Percentiles rank a stretch among this genome's conserved stretches.
These are phyloP conservation scores for Gentiana dahurica DNA, from an alignment of 257 asterid species.

Conservation along the genomic window DNA sequence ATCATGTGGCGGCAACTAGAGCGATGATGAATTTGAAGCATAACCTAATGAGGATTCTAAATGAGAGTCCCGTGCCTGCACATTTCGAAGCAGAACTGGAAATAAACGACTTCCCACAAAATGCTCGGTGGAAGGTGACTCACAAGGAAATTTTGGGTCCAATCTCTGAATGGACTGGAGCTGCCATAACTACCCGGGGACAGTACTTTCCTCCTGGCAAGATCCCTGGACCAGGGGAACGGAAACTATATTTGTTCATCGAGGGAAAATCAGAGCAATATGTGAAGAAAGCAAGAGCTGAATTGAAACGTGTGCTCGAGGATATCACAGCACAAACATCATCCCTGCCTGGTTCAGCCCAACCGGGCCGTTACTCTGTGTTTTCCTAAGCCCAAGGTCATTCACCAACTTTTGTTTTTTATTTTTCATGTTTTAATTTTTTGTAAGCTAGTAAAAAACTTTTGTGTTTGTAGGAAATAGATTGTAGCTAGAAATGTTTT, in stretches of 20 bases:
- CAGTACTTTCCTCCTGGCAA: slow-evolving; percentile 66
- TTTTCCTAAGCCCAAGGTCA: slow-evolving; percentile 9
- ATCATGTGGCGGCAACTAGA: slow-evolving; percentile 42
- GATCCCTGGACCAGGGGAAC: slow-evolving; percentile 55
- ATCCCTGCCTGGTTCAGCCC: slow-evolving; percentile 85
- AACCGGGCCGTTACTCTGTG: slow-evolving; percentile 77
- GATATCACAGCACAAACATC: slow-evolving; percentile 71
- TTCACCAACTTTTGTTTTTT: too few relatives aligned
- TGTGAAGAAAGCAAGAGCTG: slow-evolving; percentile 79
- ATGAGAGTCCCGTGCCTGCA: slow-evolving; percentile 59
- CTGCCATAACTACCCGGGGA: slow-evolving; percentile 86
- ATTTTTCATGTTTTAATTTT: too few relatives aligned
- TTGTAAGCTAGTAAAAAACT: too few relatives aligned
- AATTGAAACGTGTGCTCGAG: slow-evolving; percentile 80
- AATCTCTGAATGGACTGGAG: slow-evolving; percentile 88
- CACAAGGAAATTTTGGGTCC: slow-evolving; percentile 93
- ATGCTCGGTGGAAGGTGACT: slow-evolving; percentile 96
- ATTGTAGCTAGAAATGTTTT: too few relatives aligned
- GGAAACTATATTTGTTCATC: slow-evolving; percentile 82
- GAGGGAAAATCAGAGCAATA: slow-evolving; percentile 88
- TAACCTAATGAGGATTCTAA: slow-evolving; percentile 78
- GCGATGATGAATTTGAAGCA: slow-evolving; percentile 81
- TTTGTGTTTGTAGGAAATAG: too few relatives aligned
- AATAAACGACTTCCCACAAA: slow-evolving; percentile 83
- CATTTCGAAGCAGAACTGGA: slow-evolving; percentile 85